These are phyloP conservation scores for Mortierella sp. DNA, from an alignment of 371 early-diverging fungal genomes.

Conservation along the genomic window DNA sequence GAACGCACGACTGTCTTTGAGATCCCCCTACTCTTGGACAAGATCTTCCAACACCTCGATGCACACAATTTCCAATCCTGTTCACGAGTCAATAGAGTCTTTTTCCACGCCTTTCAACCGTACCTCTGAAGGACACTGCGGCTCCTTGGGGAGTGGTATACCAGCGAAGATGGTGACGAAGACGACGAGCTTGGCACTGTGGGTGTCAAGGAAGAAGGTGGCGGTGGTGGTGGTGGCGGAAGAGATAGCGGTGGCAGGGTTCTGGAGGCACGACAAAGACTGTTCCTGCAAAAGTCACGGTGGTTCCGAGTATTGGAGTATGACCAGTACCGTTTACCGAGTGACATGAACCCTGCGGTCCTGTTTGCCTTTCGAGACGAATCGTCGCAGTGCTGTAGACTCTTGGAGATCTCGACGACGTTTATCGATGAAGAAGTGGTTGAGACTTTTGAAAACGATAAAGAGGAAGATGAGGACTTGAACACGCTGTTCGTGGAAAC, in stretches of 20 bases:
- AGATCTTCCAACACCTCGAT: not conserved
- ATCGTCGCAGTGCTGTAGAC: not conserved
- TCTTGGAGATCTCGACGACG: not conserved
- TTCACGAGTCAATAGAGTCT: not conserved
- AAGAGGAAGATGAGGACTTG: not conserved
- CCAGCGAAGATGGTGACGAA: not conserved
- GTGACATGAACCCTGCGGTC: not conserved
- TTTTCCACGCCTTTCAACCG: not conserved
- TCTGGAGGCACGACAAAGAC: not conserved
- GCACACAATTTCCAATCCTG: not conserved
- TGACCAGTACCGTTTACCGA: not conserved
- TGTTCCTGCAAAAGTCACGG: not conserved
- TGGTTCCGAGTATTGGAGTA: not conserved
- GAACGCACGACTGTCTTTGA: not conserved
- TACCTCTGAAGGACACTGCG: not conserved
- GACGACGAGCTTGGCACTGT: not conserved
- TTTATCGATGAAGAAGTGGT: not conserved
- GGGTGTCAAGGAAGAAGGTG: not conserved
- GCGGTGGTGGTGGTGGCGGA: not conserved
- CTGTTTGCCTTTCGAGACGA: not conserved
- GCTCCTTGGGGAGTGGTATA: not conserved
- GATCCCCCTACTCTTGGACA: not conserved
- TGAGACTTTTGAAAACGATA: not conserved
- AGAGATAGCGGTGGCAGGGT: too few species aligned
- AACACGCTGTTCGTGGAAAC: not conserved